Base-by-base conservation (phyloP, 2,329 filamentous ascomycete genomes). In the Cryphonectria carpinicola region DNA sequence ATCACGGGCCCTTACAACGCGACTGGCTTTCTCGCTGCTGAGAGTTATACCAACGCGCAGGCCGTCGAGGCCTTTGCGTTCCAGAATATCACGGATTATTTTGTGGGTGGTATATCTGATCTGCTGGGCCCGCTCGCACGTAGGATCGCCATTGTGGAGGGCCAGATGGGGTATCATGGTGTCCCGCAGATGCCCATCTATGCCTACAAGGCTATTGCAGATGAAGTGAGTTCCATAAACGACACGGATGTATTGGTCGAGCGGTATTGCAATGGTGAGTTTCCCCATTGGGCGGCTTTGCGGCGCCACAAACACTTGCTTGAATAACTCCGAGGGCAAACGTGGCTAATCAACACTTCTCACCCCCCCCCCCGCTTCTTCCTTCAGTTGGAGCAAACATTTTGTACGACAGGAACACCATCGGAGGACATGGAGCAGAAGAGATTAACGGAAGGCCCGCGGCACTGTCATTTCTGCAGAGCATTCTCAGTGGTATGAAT, bases 201-300 rank as follows among this genome's bases (percentile, higher is more conserved):
- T 71, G 75, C 85, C 3, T 87, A 87, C 76, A 87, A 87, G 72
- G 82, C 84, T 0, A 80, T 83, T 25, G 71, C 75, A 2, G 85
- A 88, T 52, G 81, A 86, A 67, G 77, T 85, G 65, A 83, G 80
- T 10, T 77, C 79, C 4, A 77, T 85, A 3, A 76, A 73, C 5
- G 81, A 83, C 41, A 85, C 82, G 3, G 84, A 87, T 67, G 77
- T 71, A 0, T 73, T 86, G 25, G 79, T 86, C 0, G 67, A 78
- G 0, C 74, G 76, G 19, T 86, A 83, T 68, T 87, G 84, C 68
- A 72, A 68, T 0, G 77, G 74, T 72, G 63, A 70, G 71, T 66
- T 8, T 52, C n/a, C 25, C 28, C 11, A 2, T 32, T 32, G 10
- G 32, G 32, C 8, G 14, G 1, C 46, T 3, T 19, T 25, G 2